These are phyloP conservation scores for Fusarium sp. DNA, from an alignment of 2,329 filamentous ascomycete species.

Conservation along the genomic window DNA sequence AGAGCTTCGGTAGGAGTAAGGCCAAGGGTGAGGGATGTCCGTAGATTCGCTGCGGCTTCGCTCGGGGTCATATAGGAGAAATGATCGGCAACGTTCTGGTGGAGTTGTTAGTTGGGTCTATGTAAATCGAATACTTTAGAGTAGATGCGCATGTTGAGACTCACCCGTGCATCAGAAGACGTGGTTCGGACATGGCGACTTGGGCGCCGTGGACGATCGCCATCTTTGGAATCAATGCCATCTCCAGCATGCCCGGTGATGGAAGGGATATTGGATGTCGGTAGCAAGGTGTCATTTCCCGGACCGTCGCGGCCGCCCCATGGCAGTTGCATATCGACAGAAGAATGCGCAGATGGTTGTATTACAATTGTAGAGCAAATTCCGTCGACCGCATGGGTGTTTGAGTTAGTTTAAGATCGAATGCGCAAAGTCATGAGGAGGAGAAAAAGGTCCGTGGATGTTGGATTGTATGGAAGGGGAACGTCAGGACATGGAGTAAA, in stretches of 20 bases:
- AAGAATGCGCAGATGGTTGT: conserved; percentile 32
- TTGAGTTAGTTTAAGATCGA: conserved; percentile 22
- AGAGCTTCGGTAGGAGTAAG: conserved; percentile 85
- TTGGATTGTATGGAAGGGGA: conserved; percentile 19
- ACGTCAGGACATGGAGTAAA: conserved; percentile 30
- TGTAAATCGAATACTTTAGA: not conserved
- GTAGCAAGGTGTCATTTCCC: conserved; percentile 50
- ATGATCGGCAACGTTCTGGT: conserved; percentile 67
- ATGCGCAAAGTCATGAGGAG: conserved; percentile 43
- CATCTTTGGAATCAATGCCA: conserved; percentile 39
- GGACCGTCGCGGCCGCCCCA: conserved; percentile 51
- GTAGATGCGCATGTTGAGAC: conserved; percentile 23
- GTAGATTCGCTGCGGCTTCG: conserved; percentile 80
- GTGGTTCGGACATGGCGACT: conserved; percentile 60
- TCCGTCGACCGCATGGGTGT: conserved; percentile 39
- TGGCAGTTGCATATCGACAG: conserved; percentile 53
- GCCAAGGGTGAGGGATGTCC: conserved; percentile 86
- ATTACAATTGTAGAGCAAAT: conserved; percentile 32
- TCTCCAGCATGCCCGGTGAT: conserved; percentile 49
- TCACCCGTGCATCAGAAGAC: conserved; percentile 67
- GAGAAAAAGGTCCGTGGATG: conserved; percentile 12
- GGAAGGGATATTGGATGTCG: conserved; percentile 50
- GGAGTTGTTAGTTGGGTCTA: conserved; percentile 27
- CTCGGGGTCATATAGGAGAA: conserved; percentile 77
- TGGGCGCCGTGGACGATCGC: conserved; percentile 45